phyloP scores from a whole-genome alignment of 495 filamentous ascomycete genomes.

The Talaromyces trachyspermus region DNA sequence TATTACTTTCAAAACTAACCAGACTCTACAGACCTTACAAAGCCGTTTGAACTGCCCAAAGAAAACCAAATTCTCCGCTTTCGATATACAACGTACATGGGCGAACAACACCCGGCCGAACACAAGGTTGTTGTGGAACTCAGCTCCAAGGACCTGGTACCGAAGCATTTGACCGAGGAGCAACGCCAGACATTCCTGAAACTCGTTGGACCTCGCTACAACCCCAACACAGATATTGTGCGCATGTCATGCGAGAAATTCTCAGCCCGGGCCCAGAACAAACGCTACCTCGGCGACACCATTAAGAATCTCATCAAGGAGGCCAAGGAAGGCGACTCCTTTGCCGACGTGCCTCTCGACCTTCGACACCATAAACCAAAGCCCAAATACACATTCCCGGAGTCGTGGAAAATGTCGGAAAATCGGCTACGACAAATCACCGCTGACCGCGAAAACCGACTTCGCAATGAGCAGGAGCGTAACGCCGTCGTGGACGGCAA shows the following conservation, averaged over 20 bases:
- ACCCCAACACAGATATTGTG: slow-evolving; percentile 74
- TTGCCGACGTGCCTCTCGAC: slow-evolving; percentile 85
- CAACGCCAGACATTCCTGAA: slow-evolving; percentile 82
- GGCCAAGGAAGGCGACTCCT: slow-evolving; percentile 77
- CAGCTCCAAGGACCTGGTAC: slow-evolving; percentile 56
- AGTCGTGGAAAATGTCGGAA: slow-evolving; percentile 70
- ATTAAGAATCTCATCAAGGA: slow-evolving; percentile 66
- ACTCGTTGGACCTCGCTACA: slow-evolving; percentile 80
- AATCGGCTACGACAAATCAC: slow-evolving; percentile 58
- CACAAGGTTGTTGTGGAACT: slow-evolving; percentile 93
- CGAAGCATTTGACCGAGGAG: slow-evolving; percentile 47
- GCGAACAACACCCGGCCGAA: slow-evolving; percentile 85
- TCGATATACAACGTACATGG: slow-evolving; percentile 95
- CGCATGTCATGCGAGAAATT: slow-evolving; percentile 91
- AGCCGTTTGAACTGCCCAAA: slow-evolving; percentile 67
- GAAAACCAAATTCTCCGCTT: slow-evolving; percentile 68
- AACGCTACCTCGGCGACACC: slow-evolving; percentile 78
- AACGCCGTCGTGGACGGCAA: slow-evolving; percentile 32
- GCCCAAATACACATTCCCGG: slow-evolving; percentile 61
- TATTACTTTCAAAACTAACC: slow-evolving; percentile 17
- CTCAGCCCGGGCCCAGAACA: slow-evolving; percentile 85
- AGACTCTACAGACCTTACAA: slow-evolving; percentile 59
- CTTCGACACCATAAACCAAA: slow-evolving; percentile 77
- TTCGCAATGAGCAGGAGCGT: slow-evolving; percentile 18
- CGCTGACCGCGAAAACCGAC: slow-evolving; percentile 43